These are phyloP conservation scores for Nannochloris sp. DNA, from an alignment of 139 green algal genomes.

Conservation along the genomic window DNA sequence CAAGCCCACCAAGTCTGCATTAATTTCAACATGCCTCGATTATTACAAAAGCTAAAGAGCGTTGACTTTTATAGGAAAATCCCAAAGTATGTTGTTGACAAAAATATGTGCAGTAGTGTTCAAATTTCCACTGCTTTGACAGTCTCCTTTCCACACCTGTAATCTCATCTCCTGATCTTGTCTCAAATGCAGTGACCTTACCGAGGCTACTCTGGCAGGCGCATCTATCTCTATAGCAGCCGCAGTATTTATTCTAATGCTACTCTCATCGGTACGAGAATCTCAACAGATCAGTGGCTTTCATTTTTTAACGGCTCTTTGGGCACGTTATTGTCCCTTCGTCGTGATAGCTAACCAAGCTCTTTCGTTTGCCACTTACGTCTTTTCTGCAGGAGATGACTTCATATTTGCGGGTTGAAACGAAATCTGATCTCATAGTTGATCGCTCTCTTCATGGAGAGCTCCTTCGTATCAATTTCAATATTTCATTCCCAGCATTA, in stretches of 20 bases:
- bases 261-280: constrained; percentile 78
- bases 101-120: not conserved
- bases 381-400: constrained; percentile 68
- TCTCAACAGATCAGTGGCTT: no score
- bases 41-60: constrained; percentile 17
- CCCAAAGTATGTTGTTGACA: constrained; percentile 18
- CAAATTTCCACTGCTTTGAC: not conserved
- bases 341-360: not conserved
- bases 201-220: constrained; percentile 85
- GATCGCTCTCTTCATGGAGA: constrained; percentile 85
- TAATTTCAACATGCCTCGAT: constrained; percentile 6
- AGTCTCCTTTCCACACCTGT: not conserved
- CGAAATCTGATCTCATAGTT: constrained; percentile 71
- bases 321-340: not conserved
- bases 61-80: constrained; percentile 53
- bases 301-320: no score
- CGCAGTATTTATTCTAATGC: constrained; percentile 69
- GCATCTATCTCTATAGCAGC: constrained; percentile 80
- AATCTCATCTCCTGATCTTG: constrained; percentile 1
- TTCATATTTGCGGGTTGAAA: constrained; percentile 60
- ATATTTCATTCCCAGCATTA: constrained; percentile 80
- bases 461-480: constrained; percentile 94
- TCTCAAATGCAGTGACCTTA: constrained; percentile 74
- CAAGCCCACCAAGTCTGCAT: no score
- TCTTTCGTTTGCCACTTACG: not conserved